Base-by-base conservation (phyloP, 169 alveolate species). In the Miamiensis avidus region DNA sequence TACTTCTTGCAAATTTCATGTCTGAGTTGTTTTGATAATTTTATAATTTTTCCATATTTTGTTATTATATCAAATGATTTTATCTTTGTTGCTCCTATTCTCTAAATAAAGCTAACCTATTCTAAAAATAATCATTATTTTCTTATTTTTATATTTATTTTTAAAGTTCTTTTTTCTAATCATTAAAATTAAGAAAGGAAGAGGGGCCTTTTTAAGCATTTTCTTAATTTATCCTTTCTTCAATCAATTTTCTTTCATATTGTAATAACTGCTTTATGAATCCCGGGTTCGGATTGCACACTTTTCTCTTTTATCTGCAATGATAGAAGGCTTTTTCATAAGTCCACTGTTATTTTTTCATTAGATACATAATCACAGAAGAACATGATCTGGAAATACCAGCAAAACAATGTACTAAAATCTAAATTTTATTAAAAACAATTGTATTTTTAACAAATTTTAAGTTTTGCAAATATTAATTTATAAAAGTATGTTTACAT, bases 361-460 rank as follows among this genome's bases (percentile, higher is more conserved):
- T 79, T 1, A 79, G 0, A 29, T 79, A 79, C 15, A 74, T 74
- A 79, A 79, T 72, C 15, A 79, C 6, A 1, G 84, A 31, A 25
- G 84, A 49, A 20, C 30, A 69, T 79, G 84, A 79, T 34, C 84
- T 69, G 29, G 84, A 79, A 64, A 79, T 79, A 29, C 84, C 84
- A 29, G 84, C 84, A 34, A 34, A 79, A 49, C 84, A 79, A 29
- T 79, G 84, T 26, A 79, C 29, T 28, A 79, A 49, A 49, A 79
- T 64, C 32, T 79, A 49, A 0, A 74, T 49, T 28, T 49, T n/a
- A 34, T 65, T 1, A 15, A 34, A 30, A 79, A 74, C 33, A 49
- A 28, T 79, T 49, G 4, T 49, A 11, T 20, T 49, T 11, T 49
- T 11, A 49, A 49, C 20, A 49, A 49, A 11, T 49, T 11, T 11